A percentile compares a stretch with the other conserved stretches of the same genome.
Conservation (phyloP, 192 early-diverging fungal genomes). For the Funneliformis geosporum region DNA sequence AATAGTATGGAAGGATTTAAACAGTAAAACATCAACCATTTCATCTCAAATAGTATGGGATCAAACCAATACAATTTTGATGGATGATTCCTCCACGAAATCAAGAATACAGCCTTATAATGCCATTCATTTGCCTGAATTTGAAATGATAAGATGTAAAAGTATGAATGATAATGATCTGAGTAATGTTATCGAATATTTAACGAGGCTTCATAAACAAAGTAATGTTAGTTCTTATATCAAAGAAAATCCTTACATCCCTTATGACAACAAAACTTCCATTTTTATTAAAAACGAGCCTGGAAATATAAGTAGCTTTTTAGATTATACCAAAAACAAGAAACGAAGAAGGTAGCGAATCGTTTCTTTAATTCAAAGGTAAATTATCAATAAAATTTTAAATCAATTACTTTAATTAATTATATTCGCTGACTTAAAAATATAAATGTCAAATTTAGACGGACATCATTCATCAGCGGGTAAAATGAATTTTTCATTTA, state of each 20-base stretch:
- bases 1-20: conserved; percentile 52
- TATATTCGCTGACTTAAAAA: no score
- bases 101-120: conserved; percentile 56
- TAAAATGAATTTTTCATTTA: no score
- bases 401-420: no score
- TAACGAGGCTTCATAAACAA: conserved; percentile 36
- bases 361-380: no score
- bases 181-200: conserved; percentile 43
- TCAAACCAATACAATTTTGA: conserved; percentile 52
- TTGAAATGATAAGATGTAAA: conserved; percentile 17
- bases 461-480: no score
- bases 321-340: no score
- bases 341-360: no score
- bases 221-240: conserved; percentile 53
- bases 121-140: conserved; percentile 42
- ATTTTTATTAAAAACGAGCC: no score
- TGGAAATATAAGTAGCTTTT: no score
- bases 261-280: neutral
- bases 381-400: no score
- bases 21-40: neutral
- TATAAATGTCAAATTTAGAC: no score
- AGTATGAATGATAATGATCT: conserved; percentile 43
- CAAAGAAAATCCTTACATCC: conserved; percentile 39
- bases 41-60: conserved; percentile 32
- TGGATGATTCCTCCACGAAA: conserved; percentile 56